phyloP scores from a whole-genome alignment of 2,329 filamentous ascomycete species.

The Aureobasidium namibiae region DNA sequence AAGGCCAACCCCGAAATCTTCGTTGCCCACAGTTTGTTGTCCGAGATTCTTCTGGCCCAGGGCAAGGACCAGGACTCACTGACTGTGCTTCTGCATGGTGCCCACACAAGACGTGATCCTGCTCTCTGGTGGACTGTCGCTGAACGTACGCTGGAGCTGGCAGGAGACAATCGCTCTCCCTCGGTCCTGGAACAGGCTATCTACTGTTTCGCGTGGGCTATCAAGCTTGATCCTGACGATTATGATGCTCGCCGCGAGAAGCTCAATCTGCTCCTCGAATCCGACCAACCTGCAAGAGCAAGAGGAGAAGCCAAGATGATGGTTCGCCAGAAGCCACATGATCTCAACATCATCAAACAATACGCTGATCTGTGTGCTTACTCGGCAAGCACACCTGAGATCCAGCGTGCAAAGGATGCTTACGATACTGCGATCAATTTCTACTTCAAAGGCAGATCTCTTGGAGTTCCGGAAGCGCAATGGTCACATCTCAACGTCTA shows the following conservation, averaged over 20 bases:
- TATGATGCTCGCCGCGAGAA: slow-evolving; percentile 47
- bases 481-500: slow-evolving; percentile 88
- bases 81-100: slow-evolving; percentile 49
- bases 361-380: slow-evolving; percentile 46
- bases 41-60: slow-evolving; percentile 48
- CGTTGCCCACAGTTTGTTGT: slow-evolving; percentile 51
- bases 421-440: slow-evolving; percentile 47
- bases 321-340: slow-evolving; percentile 45
- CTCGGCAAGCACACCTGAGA: slow-evolving; percentile 20
- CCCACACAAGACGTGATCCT: slow-evolving; percentile 48
- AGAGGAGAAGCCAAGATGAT: slow-evolving; percentile 47
- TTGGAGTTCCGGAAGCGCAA: slow-evolving; percentile 29
- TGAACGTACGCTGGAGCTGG: slow-evolving; percentile 43
- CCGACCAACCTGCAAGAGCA: slow-evolving; percentile 39
- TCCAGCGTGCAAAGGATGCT: slow-evolving; percentile 20
- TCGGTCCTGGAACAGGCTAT: slow-evolving; percentile 39
- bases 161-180: slow-evolving; percentile 34
- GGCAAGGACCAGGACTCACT: slow-evolving; percentile 51
- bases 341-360: slow-evolving; percentile 46
- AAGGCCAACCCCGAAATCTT: slow-evolving; percentile 55
- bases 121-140: slow-evolving; percentile 52
- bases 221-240: slow-evolving; percentile 44
- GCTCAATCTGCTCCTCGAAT: slow-evolving; percentile 47
- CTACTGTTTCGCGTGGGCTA: slow-evolving; percentile 46
- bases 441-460: slow-evolving; percentile 28